phyloP scores from a whole-genome alignment of 2,329 filamentous ascomycete species.

The Thielaviopsis euricoi region DNA sequence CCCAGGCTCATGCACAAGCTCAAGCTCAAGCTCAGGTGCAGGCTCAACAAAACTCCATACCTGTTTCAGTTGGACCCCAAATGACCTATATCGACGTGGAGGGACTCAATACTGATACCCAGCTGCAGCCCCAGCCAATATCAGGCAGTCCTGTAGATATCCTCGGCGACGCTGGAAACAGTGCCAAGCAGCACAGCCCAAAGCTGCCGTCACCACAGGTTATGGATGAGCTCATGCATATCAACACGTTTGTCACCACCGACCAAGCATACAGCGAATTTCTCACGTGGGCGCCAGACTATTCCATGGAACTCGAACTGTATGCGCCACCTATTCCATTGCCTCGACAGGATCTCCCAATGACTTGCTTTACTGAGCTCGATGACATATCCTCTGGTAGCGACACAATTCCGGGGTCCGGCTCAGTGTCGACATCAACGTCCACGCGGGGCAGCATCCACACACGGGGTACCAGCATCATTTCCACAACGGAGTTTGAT shows the following conservation, averaged over 20 bases:
- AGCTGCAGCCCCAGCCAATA: slow-evolving; percentile 1
- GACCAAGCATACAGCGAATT: slow-evolving; percentile 28
- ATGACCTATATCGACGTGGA: slow-evolving; percentile 24
- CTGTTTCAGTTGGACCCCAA: slow-evolving; percentile 13
- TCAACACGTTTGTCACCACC: slow-evolving; percentile 21
- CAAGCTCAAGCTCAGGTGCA: slow-evolving; percentile 5
- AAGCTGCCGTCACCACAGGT: slow-evolving; percentile 3
- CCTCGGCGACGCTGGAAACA: slow-evolving; percentile 13
- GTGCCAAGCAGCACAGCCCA: slow-evolving; percentile 17
- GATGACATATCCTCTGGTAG: slow-evolving; percentile 27
- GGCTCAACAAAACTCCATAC: background rate
- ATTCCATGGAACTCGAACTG: slow-evolving; percentile 27
- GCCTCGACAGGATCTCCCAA: slow-evolving; percentile 19
- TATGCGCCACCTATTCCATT: slow-evolving; percentile 21
- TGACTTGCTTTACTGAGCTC: slow-evolving; percentile 23
- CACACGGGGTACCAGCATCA: slow-evolving; percentile 31
- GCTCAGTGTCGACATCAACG: slow-evolving; percentile 16
- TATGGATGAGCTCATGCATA: slow-evolving; percentile 27
- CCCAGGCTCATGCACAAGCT: slow-evolving; percentile 1
- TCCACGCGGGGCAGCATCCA: slow-evolving; percentile 28
- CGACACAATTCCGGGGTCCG: slow-evolving; percentile 19
- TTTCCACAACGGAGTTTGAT: slow-evolving; percentile 26
- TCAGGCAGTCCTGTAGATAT: background rate
- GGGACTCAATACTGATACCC: slow-evolving; percentile 9
- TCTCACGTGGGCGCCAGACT: slow-evolving; percentile 25